Conservation (phyloP, 1,284 basidiomycete genomes). For the Mycosarcoma mackinlayi region DNA sequence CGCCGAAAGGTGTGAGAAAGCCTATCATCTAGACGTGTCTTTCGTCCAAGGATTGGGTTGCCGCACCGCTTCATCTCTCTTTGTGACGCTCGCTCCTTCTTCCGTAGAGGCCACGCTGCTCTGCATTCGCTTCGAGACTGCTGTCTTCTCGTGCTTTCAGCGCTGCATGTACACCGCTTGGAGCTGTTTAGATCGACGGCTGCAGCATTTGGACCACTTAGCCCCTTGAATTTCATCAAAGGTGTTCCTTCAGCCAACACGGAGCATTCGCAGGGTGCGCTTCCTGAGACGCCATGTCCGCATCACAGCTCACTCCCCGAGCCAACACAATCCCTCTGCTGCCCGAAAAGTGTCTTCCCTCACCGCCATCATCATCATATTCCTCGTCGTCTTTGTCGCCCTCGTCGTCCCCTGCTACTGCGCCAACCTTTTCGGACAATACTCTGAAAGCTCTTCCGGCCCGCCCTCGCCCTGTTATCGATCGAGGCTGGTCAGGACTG, state of each 20-base stretch:
- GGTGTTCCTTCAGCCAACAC: background rate
- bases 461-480: constrained; percentile 16
- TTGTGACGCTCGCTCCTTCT: no score
- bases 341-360: constrained; percentile 34
- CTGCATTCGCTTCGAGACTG: no score
- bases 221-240: background rate
- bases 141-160: no score
- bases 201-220: no score
- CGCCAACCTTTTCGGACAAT: constrained; percentile 6
- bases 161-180: no score
- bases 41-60: no score
- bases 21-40: no score
- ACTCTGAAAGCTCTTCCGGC: constrained; percentile 31
- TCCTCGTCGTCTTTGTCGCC: background rate
- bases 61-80: no score
- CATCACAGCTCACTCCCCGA: constrained; percentile 37
- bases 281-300: constrained; percentile 24
- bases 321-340: constrained; percentile 21
- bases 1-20: no score
- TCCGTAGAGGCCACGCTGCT: no score
- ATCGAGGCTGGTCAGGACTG: constrained; percentile 23
- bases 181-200: no score
- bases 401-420: background rate
- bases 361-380: constrained; percentile 14
- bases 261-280: no score